Conservation (phyloP, 768 basidiomycete genomes). For the Podaxis sp. region DNA sequence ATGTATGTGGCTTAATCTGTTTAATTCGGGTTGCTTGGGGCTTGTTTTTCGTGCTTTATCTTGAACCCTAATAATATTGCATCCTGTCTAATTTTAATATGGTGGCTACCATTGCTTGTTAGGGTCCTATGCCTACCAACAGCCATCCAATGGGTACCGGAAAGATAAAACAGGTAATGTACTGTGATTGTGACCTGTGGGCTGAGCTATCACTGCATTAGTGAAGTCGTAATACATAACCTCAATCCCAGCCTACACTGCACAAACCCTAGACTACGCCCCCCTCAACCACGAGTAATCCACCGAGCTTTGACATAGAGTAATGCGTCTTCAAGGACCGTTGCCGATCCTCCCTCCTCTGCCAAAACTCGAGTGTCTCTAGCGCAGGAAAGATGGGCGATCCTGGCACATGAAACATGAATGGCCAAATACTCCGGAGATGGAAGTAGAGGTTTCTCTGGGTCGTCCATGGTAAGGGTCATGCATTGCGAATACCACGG, state of each 20-base stretch:
- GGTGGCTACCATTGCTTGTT: too few species aligned
- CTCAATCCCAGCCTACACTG: too few species aligned
- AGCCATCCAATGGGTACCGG: too few species aligned
- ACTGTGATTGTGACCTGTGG: too few species aligned
- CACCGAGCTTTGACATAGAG: too few species aligned
- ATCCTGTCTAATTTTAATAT: neutral
- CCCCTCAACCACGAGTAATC: too few species aligned
- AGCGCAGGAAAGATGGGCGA: neutral
- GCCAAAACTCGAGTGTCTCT: neutral
- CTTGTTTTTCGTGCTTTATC: neutral
- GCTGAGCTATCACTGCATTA: too few species aligned
- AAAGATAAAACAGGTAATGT: too few species aligned
- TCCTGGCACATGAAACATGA: neutral
- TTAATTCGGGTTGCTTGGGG: conserved; percentile 1
- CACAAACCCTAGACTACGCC: too few species aligned
- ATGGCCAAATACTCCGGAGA: neutral
- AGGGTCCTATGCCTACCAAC: too few species aligned
- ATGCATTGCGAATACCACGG: neutral
- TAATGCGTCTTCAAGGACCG: neutral
- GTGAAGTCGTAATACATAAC: too few species aligned
- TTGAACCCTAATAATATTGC: conserved; percentile 1
- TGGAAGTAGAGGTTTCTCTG: neutral
- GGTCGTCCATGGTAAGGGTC: neutral
- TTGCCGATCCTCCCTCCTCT: neutral
- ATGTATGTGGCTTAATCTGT: conserved; percentile 11